These are phyloP conservation scores for Collybiopsis luxurians DNA, from an alignment of 768 basidiomycete species.

Conservation along the genomic window DNA sequence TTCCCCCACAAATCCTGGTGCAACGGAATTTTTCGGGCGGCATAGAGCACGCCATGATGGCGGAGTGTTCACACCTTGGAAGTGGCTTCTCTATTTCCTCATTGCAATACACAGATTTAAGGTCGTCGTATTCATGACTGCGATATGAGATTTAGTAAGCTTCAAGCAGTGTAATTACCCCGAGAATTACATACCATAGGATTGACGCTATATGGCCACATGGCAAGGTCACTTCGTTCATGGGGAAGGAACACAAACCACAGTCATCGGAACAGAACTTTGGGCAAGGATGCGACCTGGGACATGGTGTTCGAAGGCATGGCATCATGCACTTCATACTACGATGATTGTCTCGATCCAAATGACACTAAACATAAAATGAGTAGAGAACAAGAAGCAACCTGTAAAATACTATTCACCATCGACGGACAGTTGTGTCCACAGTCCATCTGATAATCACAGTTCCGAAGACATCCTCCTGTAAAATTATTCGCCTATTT, in stretches of 20 bases:
- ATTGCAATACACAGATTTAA: conserved; percentile 42
- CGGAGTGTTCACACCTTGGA: conserved; percentile 52
- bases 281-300: conserved; percentile 55
- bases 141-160: background rate
- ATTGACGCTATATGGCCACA: conserved; percentile 54
- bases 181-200: conserved; percentile 42
- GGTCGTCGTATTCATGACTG: conserved; percentile 46
- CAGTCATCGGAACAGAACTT: conserved; percentile 51
- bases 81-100: conserved; percentile 41
- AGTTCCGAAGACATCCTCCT: conserved; percentile 66
- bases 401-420: conserved; percentile 26
- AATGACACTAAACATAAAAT: conserved; percentile 47
- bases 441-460: conserved; percentile 50
- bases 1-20: conserved; percentile 34
- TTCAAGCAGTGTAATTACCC: background rate
- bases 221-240: conserved; percentile 46
- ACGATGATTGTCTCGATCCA: conserved; percentile 54
- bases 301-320: conserved; percentile 49
- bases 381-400: background rate
- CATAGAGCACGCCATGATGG: conserved; percentile 42
- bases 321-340: conserved; percentile 42
- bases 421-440: conserved; percentile 66
- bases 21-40: conserved; percentile 42
- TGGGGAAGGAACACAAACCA: conserved; percentile 48
- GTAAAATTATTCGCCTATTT: background rate